A percentile compares a stretch with the other conserved stretches of the same genome.
Evolutionary conservation across 495 filamentous ascomycete genomes (phyloP).

Genomic region (Echria macrotheca): DNA sequence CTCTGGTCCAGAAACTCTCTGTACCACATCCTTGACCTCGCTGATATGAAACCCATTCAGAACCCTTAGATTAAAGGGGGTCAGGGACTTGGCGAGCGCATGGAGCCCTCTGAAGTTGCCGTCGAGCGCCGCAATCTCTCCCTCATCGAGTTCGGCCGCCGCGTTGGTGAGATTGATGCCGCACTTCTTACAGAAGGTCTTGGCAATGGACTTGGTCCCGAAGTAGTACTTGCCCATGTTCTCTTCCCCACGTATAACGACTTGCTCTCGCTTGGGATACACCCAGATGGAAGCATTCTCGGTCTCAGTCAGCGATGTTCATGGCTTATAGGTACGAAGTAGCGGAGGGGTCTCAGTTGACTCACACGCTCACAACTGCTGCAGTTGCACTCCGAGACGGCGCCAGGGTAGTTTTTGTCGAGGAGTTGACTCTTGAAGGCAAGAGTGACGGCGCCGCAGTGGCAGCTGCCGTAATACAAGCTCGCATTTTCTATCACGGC

Average conservation of each 20-base stretch:
- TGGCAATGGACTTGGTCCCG: constrained; percentile 12
- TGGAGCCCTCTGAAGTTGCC: constrained; percentile 12
- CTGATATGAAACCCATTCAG: constrained; percentile 26
- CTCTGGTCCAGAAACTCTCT: constrained; percentile 4
- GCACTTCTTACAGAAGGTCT: constrained; percentile 40
- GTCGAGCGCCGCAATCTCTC: constrained; percentile 12
- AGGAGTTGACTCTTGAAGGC: constrained; percentile 32
- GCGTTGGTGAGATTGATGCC: constrained; percentile 26
- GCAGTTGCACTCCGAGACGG: constrained; percentile 33
- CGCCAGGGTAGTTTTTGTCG: constrained; percentile 20
- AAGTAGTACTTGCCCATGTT: constrained; percentile 32
- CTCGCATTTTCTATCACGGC: constrained; percentile 31
- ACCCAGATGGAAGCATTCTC: constrained; percentile 26
- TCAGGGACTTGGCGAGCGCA: not conserved
- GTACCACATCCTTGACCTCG: constrained; percentile 17
- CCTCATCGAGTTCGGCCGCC: constrained; percentile 15
- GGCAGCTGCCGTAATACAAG: constrained; percentile 46
- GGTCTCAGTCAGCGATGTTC: not conserved
- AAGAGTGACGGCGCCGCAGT: constrained; percentile 45
- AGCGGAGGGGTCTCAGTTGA: not conserved
- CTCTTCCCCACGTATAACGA: constrained; percentile 25
- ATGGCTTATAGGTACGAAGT: not conserved
- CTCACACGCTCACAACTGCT: constrained; percentile 38
- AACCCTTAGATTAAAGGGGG: constrained; percentile 18
- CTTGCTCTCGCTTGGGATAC: constrained; percentile 23